Evolutionary conservation across 148 eudicot species (phyloP).

Genomic region (Chenopodium berlandieri): DNA sequence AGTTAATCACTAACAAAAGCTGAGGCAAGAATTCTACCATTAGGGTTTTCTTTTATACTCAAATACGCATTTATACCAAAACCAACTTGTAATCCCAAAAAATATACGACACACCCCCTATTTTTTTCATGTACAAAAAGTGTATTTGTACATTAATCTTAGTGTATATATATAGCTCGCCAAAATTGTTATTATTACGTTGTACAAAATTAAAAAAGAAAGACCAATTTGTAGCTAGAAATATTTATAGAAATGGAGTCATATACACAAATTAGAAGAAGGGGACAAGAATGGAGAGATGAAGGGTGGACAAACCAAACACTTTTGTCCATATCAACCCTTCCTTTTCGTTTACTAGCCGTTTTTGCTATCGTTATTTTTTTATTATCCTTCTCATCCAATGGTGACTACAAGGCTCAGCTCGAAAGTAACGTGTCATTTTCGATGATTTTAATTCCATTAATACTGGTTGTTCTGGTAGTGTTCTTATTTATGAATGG

Average conservation of each 20-base stretch:
- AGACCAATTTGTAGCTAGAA: no score
- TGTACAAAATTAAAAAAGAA: background rate
- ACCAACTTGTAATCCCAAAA: constrained; percentile 26
- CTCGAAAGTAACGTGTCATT: constrained; percentile 39
- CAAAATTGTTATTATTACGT: no score
- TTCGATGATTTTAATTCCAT: constrained; percentile 42
- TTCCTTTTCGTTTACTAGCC: constrained; percentile 60
- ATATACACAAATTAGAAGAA: constrained; percentile 29
- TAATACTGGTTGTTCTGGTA: constrained; percentile 35
- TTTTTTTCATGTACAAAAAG: background rate
- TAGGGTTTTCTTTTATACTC: constrained; percentile 25
- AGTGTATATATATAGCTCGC: no score
- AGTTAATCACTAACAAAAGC: constrained; percentile 16
- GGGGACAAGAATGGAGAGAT: constrained; percentile 28
- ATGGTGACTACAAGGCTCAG: constrained; percentile 44
- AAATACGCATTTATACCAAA: constrained; percentile 57
- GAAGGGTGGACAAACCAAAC: constrained; percentile 34
- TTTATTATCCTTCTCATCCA: constrained; percentile 49
- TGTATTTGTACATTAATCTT: no score
- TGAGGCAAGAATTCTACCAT: constrained; percentile 13
- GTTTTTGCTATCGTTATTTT: constrained; percentile 58
- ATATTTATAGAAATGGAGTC: constrained; percentile 38
- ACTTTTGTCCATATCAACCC: constrained; percentile 44
- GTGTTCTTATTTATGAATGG: constrained; percentile 43
- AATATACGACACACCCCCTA: no score